A percentile compares a stretch with the other conserved stretches of the same genome.
Conservation (phyloP, 2,329 filamentous ascomycete species). For the Aureobasidium sp. region DNA sequence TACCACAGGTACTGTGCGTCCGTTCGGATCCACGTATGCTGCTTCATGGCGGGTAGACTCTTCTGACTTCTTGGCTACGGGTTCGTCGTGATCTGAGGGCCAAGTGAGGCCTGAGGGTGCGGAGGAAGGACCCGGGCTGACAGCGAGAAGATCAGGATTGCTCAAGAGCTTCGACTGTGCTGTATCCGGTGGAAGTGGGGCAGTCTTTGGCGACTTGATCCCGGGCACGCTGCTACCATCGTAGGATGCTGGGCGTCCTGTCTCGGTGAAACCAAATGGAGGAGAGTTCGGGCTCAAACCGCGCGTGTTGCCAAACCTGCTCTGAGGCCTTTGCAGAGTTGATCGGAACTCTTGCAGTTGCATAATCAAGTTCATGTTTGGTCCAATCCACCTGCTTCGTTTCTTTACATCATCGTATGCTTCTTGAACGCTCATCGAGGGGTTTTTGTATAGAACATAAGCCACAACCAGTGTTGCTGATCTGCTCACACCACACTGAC, state of each 20-base stretch:
- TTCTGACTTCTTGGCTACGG: background rate
- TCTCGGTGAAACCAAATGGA: conserved; percentile 25
- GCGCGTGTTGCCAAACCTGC: conserved; percentile 20
- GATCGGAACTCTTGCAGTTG: conserved; percentile 69
- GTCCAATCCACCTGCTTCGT: conserved; percentile 79
- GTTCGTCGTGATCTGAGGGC: conserved; percentile 28
- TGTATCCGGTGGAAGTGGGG: conserved; percentile 42
- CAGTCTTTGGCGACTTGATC: conserved; percentile 42
- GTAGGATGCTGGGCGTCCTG: conserved; percentile 15
- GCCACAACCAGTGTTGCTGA: conserved; percentile 81
- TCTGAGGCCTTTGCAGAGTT: conserved; percentile 30
- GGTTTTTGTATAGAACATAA: conserved; percentile 73
- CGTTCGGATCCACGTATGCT: conserved; percentile 34
- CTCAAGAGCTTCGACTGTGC: background rate
- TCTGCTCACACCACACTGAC: conserved; percentile 76
- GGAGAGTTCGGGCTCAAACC: conserved; percentile 25
- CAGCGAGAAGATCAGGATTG: conserved; percentile 19
- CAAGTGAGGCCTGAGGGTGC: conserved; percentile 57
- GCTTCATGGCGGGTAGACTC: conserved; percentile 47
- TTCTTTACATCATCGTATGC: conserved; percentile 73
- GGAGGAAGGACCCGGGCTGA: conserved; percentile 54
- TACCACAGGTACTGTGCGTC: conserved; percentile 25
- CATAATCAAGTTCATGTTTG: conserved; percentile 89
- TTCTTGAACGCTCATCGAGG: conserved; percentile 68
- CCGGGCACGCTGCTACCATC: background rate